Evolutionary conservation across 1,284 basidiomycete genomes (phyloP).

Genomic region (Xerocomus nothofagi): DNA sequence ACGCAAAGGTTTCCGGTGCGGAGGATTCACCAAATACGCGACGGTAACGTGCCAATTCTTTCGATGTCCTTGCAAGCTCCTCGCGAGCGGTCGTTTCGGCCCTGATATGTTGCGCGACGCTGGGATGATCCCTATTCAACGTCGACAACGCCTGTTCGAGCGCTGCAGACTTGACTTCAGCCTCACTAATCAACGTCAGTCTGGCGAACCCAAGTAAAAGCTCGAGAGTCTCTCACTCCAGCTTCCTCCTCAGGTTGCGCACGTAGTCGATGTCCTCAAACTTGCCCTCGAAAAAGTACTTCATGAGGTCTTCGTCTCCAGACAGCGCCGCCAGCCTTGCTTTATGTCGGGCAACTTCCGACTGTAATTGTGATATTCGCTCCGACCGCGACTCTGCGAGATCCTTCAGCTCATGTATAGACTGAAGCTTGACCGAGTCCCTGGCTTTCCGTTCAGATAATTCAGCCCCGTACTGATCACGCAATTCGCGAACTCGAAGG

Average conservation of each 20-base stretch:
- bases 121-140: conserved; percentile 48
- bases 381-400: conserved; percentile 75
- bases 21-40: conserved; percentile 60
- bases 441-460: conserved; percentile 70
- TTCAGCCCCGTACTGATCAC: conserved; percentile 77
- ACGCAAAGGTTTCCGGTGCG: conserved; percentile 49
- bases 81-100: conserved; percentile 56
- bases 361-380: conserved; percentile 71
- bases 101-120: conserved; percentile 47
- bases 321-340: conserved; percentile 74
- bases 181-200: conserved; percentile 41
- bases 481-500: conserved; percentile 74
- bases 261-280: conserved; percentile 62
- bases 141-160: conserved; percentile 51
- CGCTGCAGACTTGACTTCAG: conserved; percentile 51
- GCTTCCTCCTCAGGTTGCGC: conserved; percentile 57
- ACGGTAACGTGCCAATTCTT: conserved; percentile 61
- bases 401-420: conserved; percentile 69
- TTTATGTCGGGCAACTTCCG: conserved; percentile 77
- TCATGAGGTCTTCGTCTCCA: conserved; percentile 71
- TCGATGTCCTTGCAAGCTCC: conserved; percentile 47
- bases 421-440: conserved; percentile 63
- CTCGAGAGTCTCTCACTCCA: conserved; percentile 49
- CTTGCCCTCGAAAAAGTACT: conserved; percentile 64
- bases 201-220: neutral